Base-by-base conservation (phyloP, 2,329 filamentous ascomycete genomes). In the Aurifilum marmelostoma region DNA sequence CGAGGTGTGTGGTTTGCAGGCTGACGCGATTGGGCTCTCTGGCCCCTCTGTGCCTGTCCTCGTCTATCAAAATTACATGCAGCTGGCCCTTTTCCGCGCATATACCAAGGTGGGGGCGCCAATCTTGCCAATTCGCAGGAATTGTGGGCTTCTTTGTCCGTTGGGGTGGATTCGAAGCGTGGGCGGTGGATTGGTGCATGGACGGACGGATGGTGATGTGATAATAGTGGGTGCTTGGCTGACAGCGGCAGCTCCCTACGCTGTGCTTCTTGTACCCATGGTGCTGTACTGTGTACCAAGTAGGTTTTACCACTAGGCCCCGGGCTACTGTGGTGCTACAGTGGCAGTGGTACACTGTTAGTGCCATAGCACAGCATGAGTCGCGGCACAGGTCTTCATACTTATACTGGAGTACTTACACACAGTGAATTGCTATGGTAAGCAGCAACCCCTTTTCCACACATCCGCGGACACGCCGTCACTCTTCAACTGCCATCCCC, bases 31-130 rank as follows among this genome's bases (percentile, higher is more conserved):
- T 56, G 27, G 52, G 52, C 27, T 56, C 43, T 54, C 50, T 24
- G 9, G 11, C n/a, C 24, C 50, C 11, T 27, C 50, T 29, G 52
- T 56, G 52, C 27, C 52, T 56, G 34, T 34, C 18, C 50, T 56
- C 24, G 52, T 29, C 52, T 56, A 29, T 56, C 52, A 29, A 56
- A 56, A 56, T 56, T 56, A 56, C 52, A 32, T 56, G 52, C 52
- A 56, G 52, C 52, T 27, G 24, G 52, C 52, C 7, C 14, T 56
- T 56, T 56, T 32, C 24, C 52, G 24, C 24, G 52, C 52, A 56
- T 56, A 56, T 56, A 18, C 18, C 24, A 29, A 56, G 52, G 52
- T 56, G 52, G 52, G n/a, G 52, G 24, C 11, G 52, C 52, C 52
- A 56, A 56, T 56, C 24, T 56, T 29, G 24, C 52, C 43, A 47